Evolutionary conservation across 805 yeast species (phyloP), one percentile per base, ranked within the genome.

Genomic region (Candida insectorum): DNA sequence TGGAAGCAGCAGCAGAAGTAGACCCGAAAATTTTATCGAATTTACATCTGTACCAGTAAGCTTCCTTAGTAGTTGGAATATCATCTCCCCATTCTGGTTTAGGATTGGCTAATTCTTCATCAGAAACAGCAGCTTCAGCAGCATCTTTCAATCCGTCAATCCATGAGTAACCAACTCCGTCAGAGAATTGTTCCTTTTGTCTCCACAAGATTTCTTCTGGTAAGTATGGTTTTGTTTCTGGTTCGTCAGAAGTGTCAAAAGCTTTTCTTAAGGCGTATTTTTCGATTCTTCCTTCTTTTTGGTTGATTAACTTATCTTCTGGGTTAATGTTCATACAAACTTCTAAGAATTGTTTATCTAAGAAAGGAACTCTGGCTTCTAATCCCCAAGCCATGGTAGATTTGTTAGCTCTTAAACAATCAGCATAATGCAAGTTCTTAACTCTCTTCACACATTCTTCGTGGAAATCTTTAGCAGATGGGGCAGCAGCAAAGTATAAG

Each of bases 331-430:
- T 83, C 96, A 93, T 83, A 63, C 94, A 79, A 28, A 85, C 77
- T 54, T 91, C 86, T 63, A 93, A 71, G 77, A 93, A 93, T 60
- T 81, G 75, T 70, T 81, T 85, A 69, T 93, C 99, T 69, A 93
- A 77, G 85, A 93, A 93, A 49, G 99, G 99, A 49, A 93, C 98
- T 70, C 99, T 85, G 42, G 98, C 98, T 71, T 93, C 99, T 45
- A 93, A 77, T 64, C 99, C 99, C 99, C 99, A 93, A 27, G 99
- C 97, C 96, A 93, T 86, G 39, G 99, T 93, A 21, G 97, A 89
- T 71, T 93, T 93, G 85, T 93, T 93, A 46, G 99, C 99, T 67
- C 99, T 83, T 60, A 93, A 71, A 73, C 97, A 91, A 71, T 93
- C 99, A 42, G 97, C 87, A 50, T 80, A 80, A 66, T 93, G 96